These are phyloP conservation scores for Prunus campanulata DNA, from an alignment of 306 rosid species.

Conservation along the genomic window DNA sequence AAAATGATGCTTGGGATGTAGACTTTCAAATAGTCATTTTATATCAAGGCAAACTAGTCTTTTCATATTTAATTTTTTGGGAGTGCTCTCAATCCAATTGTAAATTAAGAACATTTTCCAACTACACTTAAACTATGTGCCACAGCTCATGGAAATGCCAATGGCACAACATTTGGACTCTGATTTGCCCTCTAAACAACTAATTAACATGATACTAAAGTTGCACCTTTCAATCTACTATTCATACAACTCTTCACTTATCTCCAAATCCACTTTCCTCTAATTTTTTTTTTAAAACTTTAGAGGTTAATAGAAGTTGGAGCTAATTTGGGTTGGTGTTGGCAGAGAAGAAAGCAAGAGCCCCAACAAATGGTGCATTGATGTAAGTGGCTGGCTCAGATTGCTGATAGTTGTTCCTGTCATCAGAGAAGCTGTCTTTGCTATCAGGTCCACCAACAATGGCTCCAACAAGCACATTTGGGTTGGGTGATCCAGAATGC, in stretches of 20 bases:
- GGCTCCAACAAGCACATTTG: conserved; percentile 75
- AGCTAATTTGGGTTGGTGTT: conserved; percentile 12
- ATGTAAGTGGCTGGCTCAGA: conserved; percentile 89
- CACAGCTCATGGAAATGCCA: not conserved
- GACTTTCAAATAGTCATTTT: no score
- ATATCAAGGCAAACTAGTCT: not conserved
- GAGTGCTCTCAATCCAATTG: not conserved
- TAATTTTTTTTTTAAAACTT: not conserved
- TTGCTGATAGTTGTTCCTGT: conserved; percentile 74
- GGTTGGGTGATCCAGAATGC: conserved; percentile 54
- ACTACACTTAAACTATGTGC: not conserved
- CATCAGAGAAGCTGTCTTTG: conserved; percentile 60
- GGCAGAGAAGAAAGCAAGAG: conserved; percentile 55
- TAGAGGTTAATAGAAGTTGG: not conserved
- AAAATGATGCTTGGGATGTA: no score
- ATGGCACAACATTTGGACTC: not conserved
- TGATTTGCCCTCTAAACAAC: not conserved
- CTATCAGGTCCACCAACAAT: conserved; percentile 90
- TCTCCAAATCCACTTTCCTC: not conserved
- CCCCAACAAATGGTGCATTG: conserved; percentile 86
- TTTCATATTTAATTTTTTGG: not conserved
- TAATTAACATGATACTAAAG: not conserved
- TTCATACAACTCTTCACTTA: not conserved
- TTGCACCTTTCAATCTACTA: not conserved
- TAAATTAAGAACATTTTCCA: not conserved